Evolutionary conservation across 2,329 filamentous ascomycete species (phyloP), one percentile per base, ranked within the genome.

Genomic region (Curvularia sp.): DNA sequence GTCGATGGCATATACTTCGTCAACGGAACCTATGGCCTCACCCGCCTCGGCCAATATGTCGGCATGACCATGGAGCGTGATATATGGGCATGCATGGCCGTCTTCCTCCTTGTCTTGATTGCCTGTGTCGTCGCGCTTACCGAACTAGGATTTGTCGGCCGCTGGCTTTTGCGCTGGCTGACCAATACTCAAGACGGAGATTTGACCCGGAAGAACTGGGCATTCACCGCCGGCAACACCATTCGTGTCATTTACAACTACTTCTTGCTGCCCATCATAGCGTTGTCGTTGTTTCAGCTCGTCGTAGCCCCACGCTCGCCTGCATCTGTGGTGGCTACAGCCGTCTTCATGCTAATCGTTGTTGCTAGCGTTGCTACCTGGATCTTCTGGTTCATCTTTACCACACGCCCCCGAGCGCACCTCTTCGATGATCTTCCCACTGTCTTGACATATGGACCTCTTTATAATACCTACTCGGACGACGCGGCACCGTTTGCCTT

Each of bases 401-500:
- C 83, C 23, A 95, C 92, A 0, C 88, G 90, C 63, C 93, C 93
- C 5, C 89, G 93, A 60, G 90, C 92, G 1, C 90, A 92, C 65
- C 83, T 99, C 9, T 99, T 97, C 74, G 95, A 99, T 77, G 93
- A 98, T 71, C 83, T 99, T 48, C 88, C 92, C 6, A 97, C 92
- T 0, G 88, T 98, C 8, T 83, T 99, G 2, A 84, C 92, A 1
- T 98, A 97, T 69, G 95, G 95, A 0, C 92, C 95, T 5, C 82
- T 99, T 7, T 99, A 99, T 73, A 99, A 99, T 78, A 99, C 95
- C 0, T 98, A 96, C 76, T 95, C 91, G 23, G 95, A 99, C 75
- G 91, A 94, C 74, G 92, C 93, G 0, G 92, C 94, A 7, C 88
- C 92, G 0, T 99, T 96, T 76, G 93, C 94, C 6, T 83, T 97